phyloP scores from a whole-genome alignment of 768 basidiomycete species.

The Pleurotus cornucopiae region DNA sequence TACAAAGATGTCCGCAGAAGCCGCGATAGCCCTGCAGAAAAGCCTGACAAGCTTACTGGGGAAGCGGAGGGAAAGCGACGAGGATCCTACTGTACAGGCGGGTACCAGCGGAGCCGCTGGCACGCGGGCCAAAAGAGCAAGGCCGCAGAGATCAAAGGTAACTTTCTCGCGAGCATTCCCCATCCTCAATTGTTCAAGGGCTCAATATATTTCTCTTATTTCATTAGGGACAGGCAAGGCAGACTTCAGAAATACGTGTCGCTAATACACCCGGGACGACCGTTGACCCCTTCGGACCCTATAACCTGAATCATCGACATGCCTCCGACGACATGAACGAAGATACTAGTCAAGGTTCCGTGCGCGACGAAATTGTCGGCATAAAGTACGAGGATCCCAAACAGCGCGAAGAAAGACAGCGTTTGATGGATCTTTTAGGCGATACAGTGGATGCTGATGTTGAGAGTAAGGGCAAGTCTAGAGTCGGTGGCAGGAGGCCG shows the following conservation, averaged over 20 bases:
- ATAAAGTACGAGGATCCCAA: slow-evolving; percentile 69
- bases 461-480: not conserved
- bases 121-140: slow-evolving; percentile 28
- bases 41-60: slow-evolving; percentile 67
- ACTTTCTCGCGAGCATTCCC: not conserved
- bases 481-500: not conserved
- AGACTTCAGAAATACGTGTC: slow-evolving; percentile 29
- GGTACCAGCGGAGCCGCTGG: slow-evolving; percentile 14
- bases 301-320: slow-evolving; percentile 19
- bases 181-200: not conserved
- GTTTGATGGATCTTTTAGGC: slow-evolving; percentile 49
- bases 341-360: slow-evolving; percentile 16
- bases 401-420: slow-evolving; percentile 53
- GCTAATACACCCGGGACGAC: slow-evolving; percentile 12
- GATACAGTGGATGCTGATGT: not conserved
- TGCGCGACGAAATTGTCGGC: slow-evolving; percentile 41
- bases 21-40: slow-evolving; percentile 60
- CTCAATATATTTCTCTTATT: not conserved
- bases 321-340: slow-evolving; percentile 24
- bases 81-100: slow-evolving; percentile 23
- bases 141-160: slow-evolving; percentile 34
- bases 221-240: slow-evolving; percentile 32
- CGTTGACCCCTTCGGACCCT: slow-evolving; percentile 17
- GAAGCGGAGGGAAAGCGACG: slow-evolving; percentile 51
- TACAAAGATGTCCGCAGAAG: slow-evolving; percentile 41